phyloP scores from a whole-genome alignment of 129 eudicot species.

The Artemisia argyi region DNA sequence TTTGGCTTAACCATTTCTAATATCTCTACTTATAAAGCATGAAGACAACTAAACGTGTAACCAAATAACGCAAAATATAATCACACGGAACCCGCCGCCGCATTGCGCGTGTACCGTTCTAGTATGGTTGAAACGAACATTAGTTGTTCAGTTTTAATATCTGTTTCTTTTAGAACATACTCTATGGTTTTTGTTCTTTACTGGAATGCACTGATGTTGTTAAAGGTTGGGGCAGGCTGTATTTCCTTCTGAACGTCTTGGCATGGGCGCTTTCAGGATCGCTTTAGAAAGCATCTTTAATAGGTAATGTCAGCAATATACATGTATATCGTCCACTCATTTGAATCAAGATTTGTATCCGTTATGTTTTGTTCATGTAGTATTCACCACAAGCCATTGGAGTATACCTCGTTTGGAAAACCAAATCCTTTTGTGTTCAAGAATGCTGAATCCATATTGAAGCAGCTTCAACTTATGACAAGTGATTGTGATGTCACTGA shows the following conservation, averaged over 20 bases:
- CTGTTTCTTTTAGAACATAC: neutral
- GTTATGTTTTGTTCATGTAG: constrained; percentile 17
- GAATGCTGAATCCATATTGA: constrained; percentile 45
- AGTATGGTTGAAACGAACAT: neutral
- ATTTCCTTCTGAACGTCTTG: constrained; percentile 69
- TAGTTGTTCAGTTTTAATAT: neutral
- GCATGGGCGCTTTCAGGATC: constrained; percentile 71
- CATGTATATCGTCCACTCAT: neutral
- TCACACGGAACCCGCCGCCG: too few species aligned
- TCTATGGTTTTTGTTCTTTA: constrained; percentile 8
- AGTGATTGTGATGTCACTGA: constrained; percentile 18
- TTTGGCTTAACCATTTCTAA: too few species aligned
- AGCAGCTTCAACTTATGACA: constrained; percentile 32
- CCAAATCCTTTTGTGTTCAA: constrained; percentile 53
- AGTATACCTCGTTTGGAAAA: constrained; percentile 52
- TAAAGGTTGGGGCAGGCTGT: constrained; percentile 49
- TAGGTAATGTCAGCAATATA: constrained; percentile 37
- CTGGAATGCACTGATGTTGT: constrained; percentile 32
- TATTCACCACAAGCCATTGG: constrained; percentile 51
- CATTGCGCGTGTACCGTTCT: too few species aligned
- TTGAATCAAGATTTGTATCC: neutral
- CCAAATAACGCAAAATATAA: too few species aligned
- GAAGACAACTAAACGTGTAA: too few species aligned
- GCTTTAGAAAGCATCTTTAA: constrained; percentile 69
- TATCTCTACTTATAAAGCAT: too few species aligned